phyloP scores from a whole-genome alignment of 139 green algal species.

The Tetradesmus lagerheimii region DNA sequence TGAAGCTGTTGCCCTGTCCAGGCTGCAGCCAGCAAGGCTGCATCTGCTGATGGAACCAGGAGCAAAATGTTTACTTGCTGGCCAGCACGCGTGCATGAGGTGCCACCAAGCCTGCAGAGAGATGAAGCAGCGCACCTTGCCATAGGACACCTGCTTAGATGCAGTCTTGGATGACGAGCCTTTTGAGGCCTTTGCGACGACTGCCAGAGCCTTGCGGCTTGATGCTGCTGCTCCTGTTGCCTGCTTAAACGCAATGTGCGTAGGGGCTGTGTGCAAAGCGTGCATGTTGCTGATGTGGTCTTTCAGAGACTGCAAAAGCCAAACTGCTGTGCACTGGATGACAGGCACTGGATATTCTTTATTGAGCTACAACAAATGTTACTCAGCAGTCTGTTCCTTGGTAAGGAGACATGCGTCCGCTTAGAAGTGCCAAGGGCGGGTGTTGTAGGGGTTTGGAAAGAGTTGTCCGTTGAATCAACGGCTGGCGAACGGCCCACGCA shows the following conservation, averaged over 20 bases:
- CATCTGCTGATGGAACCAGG: not conserved
- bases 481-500: too few species aligned
- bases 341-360: too few species aligned
- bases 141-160: not conserved
- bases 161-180: not conserved
- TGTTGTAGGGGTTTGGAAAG: not conserved
- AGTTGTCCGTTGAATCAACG: not conserved
- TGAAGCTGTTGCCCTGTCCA: not conserved
- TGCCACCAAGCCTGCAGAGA: not conserved
- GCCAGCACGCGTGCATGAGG: too few species aligned
- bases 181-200: not conserved
- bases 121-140: not conserved
- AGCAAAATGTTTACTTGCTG: not conserved
- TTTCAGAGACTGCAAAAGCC: not conserved
- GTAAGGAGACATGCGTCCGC: not conserved
- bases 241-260: not conserved
- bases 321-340: not conserved
- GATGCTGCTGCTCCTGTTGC: not conserved
- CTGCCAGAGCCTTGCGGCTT: not conserved
- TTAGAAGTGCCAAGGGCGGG: not conserved
- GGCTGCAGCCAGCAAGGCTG: not conserved
- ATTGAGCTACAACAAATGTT: too few species aligned
- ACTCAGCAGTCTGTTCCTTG: too few species aligned
- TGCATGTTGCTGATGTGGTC: not conserved
- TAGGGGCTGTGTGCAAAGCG: not conserved